Evolutionary conservation across 805 yeast genomes (phyloP).

Genomic region (Hanseniaspora singularis): DNA sequence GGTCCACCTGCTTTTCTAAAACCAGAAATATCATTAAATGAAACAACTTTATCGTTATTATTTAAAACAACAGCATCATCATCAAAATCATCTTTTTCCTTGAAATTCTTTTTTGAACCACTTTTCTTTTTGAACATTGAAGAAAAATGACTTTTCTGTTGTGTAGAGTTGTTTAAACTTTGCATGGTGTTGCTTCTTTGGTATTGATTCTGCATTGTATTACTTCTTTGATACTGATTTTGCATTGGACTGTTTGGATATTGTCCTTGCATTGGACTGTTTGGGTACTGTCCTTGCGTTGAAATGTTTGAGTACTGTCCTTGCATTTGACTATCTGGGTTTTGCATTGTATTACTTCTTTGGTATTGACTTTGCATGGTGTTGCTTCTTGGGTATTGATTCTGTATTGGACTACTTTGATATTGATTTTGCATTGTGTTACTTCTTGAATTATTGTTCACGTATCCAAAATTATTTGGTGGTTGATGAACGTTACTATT

Average conservation of each 20-base stretch:
- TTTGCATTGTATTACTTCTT: constrained; percentile 2
- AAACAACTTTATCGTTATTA: constrained; percentile 32
- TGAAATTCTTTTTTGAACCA: constrained; percentile 16
- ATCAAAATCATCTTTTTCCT: constrained; percentile 25
- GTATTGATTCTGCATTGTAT: neutral
- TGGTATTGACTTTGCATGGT: neutral
- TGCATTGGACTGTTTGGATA: neutral
- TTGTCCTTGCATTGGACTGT: neutral
- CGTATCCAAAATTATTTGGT: neutral
- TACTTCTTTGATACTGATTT: neutral
- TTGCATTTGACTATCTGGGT: neutral
- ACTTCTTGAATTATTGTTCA: constrained; percentile 1
- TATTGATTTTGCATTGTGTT: neutral
- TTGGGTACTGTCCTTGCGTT: neutral
- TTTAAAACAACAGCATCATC: constrained; percentile 30
- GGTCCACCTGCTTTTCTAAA: constrained; percentile 52
- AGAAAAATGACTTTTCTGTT: neutral
- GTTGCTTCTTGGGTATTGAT: constrained; percentile 1
- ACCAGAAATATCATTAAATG: constrained; percentile 54
- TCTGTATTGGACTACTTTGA: neutral
- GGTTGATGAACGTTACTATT: neutral
- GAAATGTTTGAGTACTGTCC: neutral
- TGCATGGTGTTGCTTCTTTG: neutral
- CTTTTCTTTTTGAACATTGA: constrained; percentile 14
- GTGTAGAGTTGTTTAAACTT: neutral